phyloP scores from a whole-genome alignment of 108 stramenopile species.

The Pseudonitzschia pungens region DNA sequence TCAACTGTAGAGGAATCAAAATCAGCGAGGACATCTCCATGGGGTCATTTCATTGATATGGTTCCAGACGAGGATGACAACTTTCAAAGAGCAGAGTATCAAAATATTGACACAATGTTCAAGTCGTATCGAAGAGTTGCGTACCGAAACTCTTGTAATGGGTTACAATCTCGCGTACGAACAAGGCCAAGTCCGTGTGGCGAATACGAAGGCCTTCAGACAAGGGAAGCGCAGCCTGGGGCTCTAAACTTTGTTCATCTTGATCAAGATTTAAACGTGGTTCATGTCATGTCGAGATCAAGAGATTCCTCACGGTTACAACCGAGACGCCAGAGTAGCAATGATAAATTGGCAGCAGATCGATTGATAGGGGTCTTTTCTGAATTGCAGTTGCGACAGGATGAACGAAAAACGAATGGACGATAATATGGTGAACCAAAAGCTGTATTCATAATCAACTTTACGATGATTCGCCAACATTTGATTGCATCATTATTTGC shows the following conservation, averaged over 20 bases:
- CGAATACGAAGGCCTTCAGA: not conserved
- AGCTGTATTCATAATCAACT: no score
- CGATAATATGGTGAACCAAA: not conserved
- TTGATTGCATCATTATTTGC: no score
- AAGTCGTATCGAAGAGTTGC: not conserved
- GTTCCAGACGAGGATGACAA: slow-evolving; percentile 4
- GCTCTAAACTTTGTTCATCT: not conserved
- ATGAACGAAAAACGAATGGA: not conserved
- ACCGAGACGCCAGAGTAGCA: not conserved
- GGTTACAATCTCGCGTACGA: not conserved
- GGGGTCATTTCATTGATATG: slow-evolving; percentile 40
- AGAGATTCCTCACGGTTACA: not conserved
- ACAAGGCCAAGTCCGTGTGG: slow-evolving; percentile 7
- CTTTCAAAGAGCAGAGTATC: not conserved
- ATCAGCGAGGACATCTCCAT: slow-evolving; percentile 11
- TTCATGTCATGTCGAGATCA: not conserved
- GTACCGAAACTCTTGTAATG: not conserved
- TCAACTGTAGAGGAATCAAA: not conserved
- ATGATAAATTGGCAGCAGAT: not conserved
- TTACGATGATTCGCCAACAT: no score
- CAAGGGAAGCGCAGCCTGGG: not conserved
- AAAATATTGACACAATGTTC: not conserved
- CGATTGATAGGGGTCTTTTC: slow-evolving; percentile 1
- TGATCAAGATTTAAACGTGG: not conserved
- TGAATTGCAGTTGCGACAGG: not conserved